Percentiles rank a stretch among this genome's conserved stretches.
Evolutionary conservation across 2,329 filamentous ascomycete genomes (phyloP).

Genomic region (Zopfia rhizophila): DNA sequence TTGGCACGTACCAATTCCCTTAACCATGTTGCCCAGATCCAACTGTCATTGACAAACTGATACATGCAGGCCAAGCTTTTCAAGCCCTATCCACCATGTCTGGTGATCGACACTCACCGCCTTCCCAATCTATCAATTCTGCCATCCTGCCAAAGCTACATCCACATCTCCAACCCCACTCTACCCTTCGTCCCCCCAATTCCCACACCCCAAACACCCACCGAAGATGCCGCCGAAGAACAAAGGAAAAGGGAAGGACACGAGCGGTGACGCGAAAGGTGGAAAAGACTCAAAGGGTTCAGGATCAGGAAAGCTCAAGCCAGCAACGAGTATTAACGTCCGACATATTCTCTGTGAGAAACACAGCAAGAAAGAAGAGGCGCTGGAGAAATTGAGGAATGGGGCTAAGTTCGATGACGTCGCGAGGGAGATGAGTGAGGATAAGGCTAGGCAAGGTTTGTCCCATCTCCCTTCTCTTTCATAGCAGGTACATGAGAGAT

Average conservation of each 20-base stretch:
- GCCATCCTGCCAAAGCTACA: slow-evolving; percentile 5
- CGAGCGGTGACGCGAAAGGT: slow-evolving; percentile 45
- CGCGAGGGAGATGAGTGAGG: slow-evolving; percentile 76
- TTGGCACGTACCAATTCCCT: no score
- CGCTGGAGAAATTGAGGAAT: slow-evolving; percentile 72
- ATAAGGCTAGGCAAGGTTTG: slow-evolving; percentile 73
- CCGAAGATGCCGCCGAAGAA: slow-evolving; percentile 38
- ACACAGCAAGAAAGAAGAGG: slow-evolving; percentile 80
- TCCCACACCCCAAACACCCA: neutral
- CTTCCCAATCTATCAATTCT: slow-evolving; percentile 12
- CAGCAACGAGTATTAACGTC: slow-evolving; percentile 74
- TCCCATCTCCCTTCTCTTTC: neutral
- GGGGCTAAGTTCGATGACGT: slow-evolving; percentile 80
- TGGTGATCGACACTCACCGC: no score
- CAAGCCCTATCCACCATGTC: no score
- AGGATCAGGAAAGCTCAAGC: slow-evolving; percentile 62
- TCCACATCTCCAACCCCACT: neutral
- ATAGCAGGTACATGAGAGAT: neutral
- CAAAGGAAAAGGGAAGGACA: slow-evolving; percentile 39
- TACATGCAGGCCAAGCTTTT: no score
- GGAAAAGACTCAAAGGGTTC: slow-evolving; percentile 55
- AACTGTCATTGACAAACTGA: no score
- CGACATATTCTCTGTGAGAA: slow-evolving; percentile 83
- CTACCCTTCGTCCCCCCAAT: no score
- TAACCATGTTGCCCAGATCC: no score